A percentile compares a stretch with the other conserved stretches of the same genome.
Conservation (phyloP, 2,329 filamentous ascomycete species). For the Trichoderma pleuroti region DNA sequence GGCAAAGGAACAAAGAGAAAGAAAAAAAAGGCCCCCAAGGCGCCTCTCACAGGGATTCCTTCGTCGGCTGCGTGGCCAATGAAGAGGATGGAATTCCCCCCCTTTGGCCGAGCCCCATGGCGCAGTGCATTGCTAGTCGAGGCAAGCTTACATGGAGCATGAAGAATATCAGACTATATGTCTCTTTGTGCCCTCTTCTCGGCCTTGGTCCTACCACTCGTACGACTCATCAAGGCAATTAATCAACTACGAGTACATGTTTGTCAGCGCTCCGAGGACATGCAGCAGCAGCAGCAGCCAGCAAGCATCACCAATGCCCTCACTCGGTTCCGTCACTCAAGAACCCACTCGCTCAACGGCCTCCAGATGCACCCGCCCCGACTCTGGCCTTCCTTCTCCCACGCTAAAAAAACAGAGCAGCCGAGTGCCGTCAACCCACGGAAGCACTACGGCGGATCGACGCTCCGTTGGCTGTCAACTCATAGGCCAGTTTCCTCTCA, state of each 20-base stretch:
- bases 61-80: not conserved
- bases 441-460: constrained; percentile 13
- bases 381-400: not conserved
- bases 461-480: not conserved
- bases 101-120: not conserved
- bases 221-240: not conserved
- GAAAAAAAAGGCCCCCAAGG: not conserved
- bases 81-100: not conserved
- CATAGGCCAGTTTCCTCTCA: not conserved
- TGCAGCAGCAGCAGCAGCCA: not conserved
- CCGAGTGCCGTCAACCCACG: not conserved
- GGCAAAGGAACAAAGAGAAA: not conserved
- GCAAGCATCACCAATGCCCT: not conserved
- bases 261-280: not conserved
- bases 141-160: not conserved
- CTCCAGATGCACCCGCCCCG: not conserved
- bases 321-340: not conserved
- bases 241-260: not conserved
- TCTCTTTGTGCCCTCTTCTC: not conserved
- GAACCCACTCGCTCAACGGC: not conserved
- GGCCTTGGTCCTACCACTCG: not conserved
- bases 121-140: not conserved
- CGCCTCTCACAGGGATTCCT: not conserved
- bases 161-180: not conserved
- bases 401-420: not conserved